phyloP scores from a whole-genome alignment of 2,329 filamentous ascomycete genomes.

The Apiospora marii region DNA sequence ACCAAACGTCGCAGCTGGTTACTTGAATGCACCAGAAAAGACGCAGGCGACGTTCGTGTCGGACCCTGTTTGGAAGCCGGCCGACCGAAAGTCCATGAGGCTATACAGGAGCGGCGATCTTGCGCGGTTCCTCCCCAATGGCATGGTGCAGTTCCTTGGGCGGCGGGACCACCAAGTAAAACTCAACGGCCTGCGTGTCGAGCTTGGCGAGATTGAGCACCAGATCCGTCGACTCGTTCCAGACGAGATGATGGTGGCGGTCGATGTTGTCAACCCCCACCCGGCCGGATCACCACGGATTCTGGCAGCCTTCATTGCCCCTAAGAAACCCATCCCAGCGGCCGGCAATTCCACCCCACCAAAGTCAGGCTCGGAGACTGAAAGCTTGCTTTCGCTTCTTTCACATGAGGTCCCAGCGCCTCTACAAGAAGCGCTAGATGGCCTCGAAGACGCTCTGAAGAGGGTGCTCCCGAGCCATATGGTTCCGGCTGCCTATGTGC shows the following conservation, averaged over 20 bases:
- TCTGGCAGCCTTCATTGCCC: background rate
- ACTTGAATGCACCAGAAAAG: slow-evolving; percentile 29
- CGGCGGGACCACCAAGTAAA: slow-evolving; percentile 60
- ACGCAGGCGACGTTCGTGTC: slow-evolving; percentile 28
- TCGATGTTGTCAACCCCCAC: slow-evolving; percentile 22
- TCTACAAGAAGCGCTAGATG: background rate
- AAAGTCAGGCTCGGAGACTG: background rate
- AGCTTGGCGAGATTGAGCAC: slow-evolving; percentile 52
- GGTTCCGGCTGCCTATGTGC: slow-evolving; percentile 25
- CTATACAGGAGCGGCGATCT: slow-evolving; percentile 48
- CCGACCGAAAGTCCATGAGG: slow-evolving; percentile 23
- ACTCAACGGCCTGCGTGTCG: slow-evolving; percentile 56
- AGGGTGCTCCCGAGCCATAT: slow-evolving; percentile 25
- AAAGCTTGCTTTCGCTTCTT: background rate
- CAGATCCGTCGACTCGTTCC: slow-evolving; percentile 19
- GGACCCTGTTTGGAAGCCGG: slow-evolving; percentile 13
- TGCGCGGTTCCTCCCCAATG: slow-evolving; percentile 39
- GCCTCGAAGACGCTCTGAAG: background rate
- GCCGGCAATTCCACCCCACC: background rate
- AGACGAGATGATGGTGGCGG: slow-evolving; percentile 23
- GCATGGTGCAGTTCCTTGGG: slow-evolving; percentile 46
- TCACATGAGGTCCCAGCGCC: background rate
- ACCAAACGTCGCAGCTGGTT: slow-evolving; percentile 23
- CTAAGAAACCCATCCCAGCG: background rate
- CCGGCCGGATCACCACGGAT: background rate